Evolutionary conservation across 495 filamentous ascomycete genomes (phyloP).

Genomic region (Aspergillus funiculosus): DNA sequence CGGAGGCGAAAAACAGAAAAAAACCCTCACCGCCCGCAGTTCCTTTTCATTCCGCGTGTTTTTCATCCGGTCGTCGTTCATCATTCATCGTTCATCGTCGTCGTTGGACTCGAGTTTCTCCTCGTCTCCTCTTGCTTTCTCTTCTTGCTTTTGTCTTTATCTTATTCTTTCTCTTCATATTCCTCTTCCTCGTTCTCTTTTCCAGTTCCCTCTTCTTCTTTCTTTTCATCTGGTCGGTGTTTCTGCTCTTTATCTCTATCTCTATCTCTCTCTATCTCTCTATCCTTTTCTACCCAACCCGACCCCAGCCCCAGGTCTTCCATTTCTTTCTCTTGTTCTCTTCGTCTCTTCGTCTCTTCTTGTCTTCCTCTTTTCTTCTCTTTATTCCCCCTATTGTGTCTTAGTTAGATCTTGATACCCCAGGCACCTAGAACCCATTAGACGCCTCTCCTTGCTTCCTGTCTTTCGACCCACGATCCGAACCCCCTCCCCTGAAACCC

Average conservation of each 20-base stretch:
- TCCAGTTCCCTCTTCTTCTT: neutral
- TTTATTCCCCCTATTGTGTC: neutral
- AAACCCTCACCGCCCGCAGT: conserved; percentile 3
- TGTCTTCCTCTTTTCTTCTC: neutral
- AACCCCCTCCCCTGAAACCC: conserved; percentile 3
- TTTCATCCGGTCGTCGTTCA: too few species aligned
- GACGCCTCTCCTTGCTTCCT: conserved; percentile 14
- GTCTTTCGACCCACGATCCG: conserved; percentile 6
- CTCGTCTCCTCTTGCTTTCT: neutral
- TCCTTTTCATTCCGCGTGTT: neutral
- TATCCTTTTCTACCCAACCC: neutral
- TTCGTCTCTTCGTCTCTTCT: neutral
- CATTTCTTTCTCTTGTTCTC: neutral
- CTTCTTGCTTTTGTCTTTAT: neutral
- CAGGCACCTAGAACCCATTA: conserved; percentile 5
- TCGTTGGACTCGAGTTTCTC: too few species aligned
- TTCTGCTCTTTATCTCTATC: neutral
- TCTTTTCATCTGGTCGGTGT: neutral
- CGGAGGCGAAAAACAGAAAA: neutral
- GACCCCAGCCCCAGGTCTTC: too few species aligned
- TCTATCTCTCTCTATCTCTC: neutral
- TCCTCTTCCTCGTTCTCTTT: neutral
- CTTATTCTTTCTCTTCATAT: neutral
- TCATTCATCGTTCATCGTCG: too few species aligned
- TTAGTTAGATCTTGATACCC: conserved; percentile 11